phyloP scores from a whole-genome alignment of 2,329 filamentous ascomycete species.

The Paecilomyces sp. region DNA sequence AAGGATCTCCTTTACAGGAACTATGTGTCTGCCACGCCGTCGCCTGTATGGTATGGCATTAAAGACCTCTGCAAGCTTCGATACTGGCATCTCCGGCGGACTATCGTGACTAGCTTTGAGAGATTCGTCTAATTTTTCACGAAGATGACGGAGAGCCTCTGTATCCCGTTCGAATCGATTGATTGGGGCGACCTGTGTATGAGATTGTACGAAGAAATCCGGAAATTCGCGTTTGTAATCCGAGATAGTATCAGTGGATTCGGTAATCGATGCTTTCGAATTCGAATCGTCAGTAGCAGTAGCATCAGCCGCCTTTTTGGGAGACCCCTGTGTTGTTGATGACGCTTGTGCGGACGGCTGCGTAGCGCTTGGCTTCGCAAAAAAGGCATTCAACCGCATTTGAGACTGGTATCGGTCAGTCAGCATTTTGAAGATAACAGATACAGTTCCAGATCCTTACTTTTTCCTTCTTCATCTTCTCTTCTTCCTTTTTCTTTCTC shows the following conservation, averaged over 20 bases:
- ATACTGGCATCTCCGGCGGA: conserved; percentile 9
- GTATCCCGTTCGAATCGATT: conserved; percentile 52
- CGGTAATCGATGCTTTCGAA: conserved; percentile 9
- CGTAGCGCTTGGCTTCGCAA: conserved; percentile 32
- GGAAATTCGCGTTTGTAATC: conserved; percentile 68
- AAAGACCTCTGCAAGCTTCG: conserved; percentile 30
- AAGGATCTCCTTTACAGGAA: conserved; percentile 55
- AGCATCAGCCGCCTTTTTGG: conserved; percentile 6
- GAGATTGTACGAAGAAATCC: conserved; percentile 69
- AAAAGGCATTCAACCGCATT: conserved; percentile 45
- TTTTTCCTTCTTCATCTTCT: conserved; percentile 42
- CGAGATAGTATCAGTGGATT: conserved; percentile 26
- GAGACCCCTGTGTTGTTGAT: conserved; percentile 13
- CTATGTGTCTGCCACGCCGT: conserved; percentile 21
- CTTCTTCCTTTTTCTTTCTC: conserved; percentile 40
- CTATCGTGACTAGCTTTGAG: conserved; percentile 13
- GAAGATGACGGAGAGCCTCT: conserved; percentile 48
- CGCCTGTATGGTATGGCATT: conserved; percentile 31
- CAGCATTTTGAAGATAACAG: conserved; percentile 9
- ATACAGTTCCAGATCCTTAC: conserved; percentile 20
- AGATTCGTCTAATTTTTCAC: conserved; percentile 41
- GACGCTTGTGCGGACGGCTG: conserved; percentile 12
- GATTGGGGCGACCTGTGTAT: conserved; percentile 61
- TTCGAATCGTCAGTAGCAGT: conserved; percentile 3
- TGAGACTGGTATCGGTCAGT: conserved; percentile 36